Conservation (phyloP, 257 asterid species). For the Solanum habrochaites region DNA sequence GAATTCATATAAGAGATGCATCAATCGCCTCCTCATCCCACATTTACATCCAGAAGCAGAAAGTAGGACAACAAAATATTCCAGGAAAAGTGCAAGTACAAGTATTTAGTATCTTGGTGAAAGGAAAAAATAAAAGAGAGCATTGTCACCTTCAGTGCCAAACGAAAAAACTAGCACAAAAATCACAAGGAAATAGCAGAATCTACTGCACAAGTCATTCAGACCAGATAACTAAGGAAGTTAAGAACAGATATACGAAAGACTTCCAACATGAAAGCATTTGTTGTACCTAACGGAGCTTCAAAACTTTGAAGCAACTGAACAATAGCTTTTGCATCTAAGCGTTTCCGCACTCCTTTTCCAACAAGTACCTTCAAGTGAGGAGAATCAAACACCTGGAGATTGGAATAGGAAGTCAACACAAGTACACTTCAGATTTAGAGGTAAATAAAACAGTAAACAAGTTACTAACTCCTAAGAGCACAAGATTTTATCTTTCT, state of each 20-base stretch:
- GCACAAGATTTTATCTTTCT: not conserved
- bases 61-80: not conserved
- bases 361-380: conserved; percentile 55
- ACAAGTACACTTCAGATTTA: not conserved
- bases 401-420: not conserved
- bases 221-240: not conserved
- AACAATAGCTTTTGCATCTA: conserved; percentile 62
- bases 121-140: not conserved
- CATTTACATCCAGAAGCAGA: not conserved
- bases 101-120: not conserved
- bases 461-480: not conserved
- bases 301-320: conserved; percentile 59
- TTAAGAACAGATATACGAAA: not conserved
- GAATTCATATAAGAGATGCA: not conserved
- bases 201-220: not conserved
- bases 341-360: conserved; percentile 46
- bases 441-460: not conserved
- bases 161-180: not conserved
- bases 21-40: not conserved
- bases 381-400: conserved; percentile 75
- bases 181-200: not conserved
- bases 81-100: not conserved
- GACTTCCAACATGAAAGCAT: not conserved
- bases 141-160: not conserved
- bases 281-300: conserved; percentile 55